Conservation (phyloP, 2,329 filamentous ascomycete genomes). For the Nemania bipapillata region DNA sequence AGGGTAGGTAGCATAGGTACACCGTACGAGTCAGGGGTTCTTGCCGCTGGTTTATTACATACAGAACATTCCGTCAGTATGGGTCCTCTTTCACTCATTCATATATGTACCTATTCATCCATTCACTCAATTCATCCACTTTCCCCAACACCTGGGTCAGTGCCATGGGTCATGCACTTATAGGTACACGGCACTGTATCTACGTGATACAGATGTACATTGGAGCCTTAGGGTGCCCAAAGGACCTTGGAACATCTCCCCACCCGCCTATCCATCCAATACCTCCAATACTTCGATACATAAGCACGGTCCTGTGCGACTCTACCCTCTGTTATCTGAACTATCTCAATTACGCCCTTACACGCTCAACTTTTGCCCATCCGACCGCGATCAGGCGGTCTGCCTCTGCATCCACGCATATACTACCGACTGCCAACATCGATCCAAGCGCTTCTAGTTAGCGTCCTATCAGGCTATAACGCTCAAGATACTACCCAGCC, state of each 20-base stretch:
- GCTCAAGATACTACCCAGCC: not conserved
- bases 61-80: conserved; percentile 33
- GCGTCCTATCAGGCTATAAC: not conserved
- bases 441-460: not conserved
- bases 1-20: no score
- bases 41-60: conserved; percentile 32
- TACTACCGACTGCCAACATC: not conserved
- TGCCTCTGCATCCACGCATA: conserved; percentile 1
- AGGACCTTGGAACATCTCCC: not conserved
- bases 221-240: not conserved
- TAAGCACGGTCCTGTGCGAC: conserved; percentile 13
- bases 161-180: conserved; percentile 5
- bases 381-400: not conserved
- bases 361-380: conserved; percentile 6
- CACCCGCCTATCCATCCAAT: not conserved
- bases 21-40: conserved; percentile 31
- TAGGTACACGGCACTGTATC: no score
- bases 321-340: conserved; percentile 12
- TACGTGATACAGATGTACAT: not conserved
- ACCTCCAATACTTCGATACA: conserved; percentile 4
- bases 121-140: conserved; percentile 25
- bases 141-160: conserved; percentile 18
- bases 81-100: conserved; percentile 4
- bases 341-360: conserved; percentile 3
- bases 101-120: no score